A percentile compares a stretch with the other conserved stretches of the same genome.
Conservation (phyloP, 441 rosid species). For the Melianthus villosus region DNA sequence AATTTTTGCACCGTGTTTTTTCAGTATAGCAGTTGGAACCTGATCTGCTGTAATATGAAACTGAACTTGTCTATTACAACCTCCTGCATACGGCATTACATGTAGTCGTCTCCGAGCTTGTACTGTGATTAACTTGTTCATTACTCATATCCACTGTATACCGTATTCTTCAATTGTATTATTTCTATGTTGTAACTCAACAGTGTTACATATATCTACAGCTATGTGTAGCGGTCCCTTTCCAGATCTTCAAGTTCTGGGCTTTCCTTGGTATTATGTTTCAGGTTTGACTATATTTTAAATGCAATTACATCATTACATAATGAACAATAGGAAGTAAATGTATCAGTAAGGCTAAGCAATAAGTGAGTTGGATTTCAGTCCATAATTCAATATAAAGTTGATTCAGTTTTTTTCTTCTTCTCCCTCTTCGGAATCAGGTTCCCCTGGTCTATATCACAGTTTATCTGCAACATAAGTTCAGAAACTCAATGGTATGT, state of each 20-base stretch:
- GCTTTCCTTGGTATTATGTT: slow-evolving; percentile 62
- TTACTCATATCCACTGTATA: background rate
- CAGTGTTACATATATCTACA: slow-evolving; percentile 11
- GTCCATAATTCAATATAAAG: background rate
- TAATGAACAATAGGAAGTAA: background rate
- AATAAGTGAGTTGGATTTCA: background rate
- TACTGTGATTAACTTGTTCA: too few relatives aligned
- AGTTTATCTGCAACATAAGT: slow-evolving; percentile 36
- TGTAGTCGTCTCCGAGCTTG: too few relatives aligned
- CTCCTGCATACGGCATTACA: too few relatives aligned
- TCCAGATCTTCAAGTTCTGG: slow-evolving; percentile 59
- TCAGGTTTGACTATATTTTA: slow-evolving; percentile 30
- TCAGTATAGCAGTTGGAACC: too few relatives aligned
- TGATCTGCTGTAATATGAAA: too few relatives aligned
- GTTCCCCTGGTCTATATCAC: slow-evolving; percentile 51
- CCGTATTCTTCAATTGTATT: too few relatives aligned
- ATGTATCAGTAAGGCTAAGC: background rate
- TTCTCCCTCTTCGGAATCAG: too few relatives aligned
- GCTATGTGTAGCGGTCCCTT: slow-evolving; percentile 74
- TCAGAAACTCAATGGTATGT: slow-evolving; percentile 58
- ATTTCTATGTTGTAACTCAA: background rate
- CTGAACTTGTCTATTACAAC: too few relatives aligned
- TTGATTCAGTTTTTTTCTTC: slow-evolving; percentile 2
- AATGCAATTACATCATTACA: background rate
- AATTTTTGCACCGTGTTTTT: too few relatives aligned